Percentiles rank a stretch among this genome's conserved stretches.
Conservation (phyloP, 352 stramenopile genomes). For the Globisporangium canariense region DNA sequence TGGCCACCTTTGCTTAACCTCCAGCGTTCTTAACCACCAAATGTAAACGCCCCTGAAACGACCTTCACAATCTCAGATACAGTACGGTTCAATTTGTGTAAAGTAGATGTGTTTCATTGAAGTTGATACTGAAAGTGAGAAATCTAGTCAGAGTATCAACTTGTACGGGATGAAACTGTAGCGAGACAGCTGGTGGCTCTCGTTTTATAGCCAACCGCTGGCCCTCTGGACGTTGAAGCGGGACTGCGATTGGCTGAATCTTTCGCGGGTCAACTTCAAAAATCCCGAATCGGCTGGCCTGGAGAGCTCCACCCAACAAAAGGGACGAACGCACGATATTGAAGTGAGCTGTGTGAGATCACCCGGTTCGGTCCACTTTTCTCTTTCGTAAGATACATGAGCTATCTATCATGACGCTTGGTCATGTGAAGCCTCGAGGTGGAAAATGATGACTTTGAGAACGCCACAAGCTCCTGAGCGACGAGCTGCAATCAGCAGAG, state of each 20-base stretch:
- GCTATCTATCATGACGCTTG: no score
- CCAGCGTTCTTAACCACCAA: not conserved
- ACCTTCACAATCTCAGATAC: not conserved
- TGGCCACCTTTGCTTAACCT: no score
- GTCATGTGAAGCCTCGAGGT: no score
- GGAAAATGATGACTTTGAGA: no score
- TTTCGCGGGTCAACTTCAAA: slow-evolving; percentile 2
- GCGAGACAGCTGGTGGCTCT: slow-evolving; percentile 4
- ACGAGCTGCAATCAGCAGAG: no score
- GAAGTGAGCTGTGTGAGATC: not conserved
- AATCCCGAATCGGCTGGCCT: not conserved
- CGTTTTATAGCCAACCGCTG: slow-evolving; percentile 1
- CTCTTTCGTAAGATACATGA: no score
- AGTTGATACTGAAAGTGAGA: not conserved
- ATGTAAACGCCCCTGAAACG: not conserved
- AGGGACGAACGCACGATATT: not conserved
- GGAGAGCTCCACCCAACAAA: slow-evolving; percentile 7
- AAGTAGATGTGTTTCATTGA: not conserved
- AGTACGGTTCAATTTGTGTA: not conserved
- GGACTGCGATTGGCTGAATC: not conserved
- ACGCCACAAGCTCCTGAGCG: no score
- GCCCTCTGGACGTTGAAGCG: no score
- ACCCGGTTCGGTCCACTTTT: not conserved
- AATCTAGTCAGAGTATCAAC: not conserved
- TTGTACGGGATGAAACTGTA: not conserved